Evolutionary conservation across 2,329 filamentous ascomycete genomes (phyloP), one percentile per base, ranked within the genome.

Genomic region (Neophaeococcomyces aloes): DNA sequence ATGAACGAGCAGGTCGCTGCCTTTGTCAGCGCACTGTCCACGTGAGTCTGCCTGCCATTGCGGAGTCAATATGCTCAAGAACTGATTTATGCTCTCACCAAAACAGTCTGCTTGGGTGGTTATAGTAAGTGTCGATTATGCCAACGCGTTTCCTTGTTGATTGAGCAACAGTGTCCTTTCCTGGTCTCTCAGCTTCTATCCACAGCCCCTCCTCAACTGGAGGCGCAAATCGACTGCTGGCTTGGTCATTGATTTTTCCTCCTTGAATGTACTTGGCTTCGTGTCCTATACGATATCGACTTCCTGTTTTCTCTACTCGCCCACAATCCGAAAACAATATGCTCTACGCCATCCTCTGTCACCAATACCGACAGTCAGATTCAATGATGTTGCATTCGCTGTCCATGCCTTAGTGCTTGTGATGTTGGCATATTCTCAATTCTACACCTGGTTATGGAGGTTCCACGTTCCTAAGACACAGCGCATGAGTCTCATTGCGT

Each of bases 131-230:
- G 25, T 47, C 31, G 35, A 29, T 37, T n/a, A 15, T 15, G n/a
- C 18, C 17, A 8, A 23, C 35, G 27, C 29, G 42, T 35, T 34
- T 35, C 43, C 31, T 14, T 19, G 29, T 19, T 42, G 31, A 29
- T 7, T 14, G 19, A 11, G 29, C 15, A 17, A 47, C 47, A 70
- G 66, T 64, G 81, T 77, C 51, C 51, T 79, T 38, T 78, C 75
- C 63, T 91, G 89, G 89, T 89, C 84, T 10, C 66, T 81, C 13
- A 94, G 86, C 13, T 96, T 95, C 67, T 96, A 96, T 62, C 88
- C 89, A 1, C 91, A 96, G 61, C 78, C 83, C 5, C 65, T 93
- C 48, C 74, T 86, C 50, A 96, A 95, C 70, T 81, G 73, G 61
- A 70, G 70, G 23, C 81, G 86, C 42, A 76, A 77, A 45, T 83